Evolutionary conservation across 129 eudicot species (phyloP), one percentile per base, ranked within the genome.

Genomic region (Logfia minima): DNA sequence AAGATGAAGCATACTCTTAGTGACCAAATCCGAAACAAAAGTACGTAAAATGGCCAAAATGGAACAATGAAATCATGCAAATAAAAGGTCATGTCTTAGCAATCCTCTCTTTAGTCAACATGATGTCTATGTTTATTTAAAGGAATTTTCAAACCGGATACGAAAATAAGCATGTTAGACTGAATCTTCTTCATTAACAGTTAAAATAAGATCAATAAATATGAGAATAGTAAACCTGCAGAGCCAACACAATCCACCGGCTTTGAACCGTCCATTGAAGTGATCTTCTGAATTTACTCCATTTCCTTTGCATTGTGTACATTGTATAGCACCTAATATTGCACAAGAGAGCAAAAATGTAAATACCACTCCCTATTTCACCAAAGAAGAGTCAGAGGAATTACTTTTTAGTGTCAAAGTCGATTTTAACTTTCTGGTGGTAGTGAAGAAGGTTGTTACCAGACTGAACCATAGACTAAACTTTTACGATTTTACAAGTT

Each of bases 191-290:
- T 14, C 53, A 48, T 48, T 45, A 48, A 48, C n/a, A 48, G 4
- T 48, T 48, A 48, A 48, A 11, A 48, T 14, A 48, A 48, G 17
- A 48, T 48, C 55, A 48, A 14, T 13, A 48, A 19, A 68, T 80
- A 74, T 5, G 66, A 71, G 73, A 11, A 71, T 32, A 8, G 37
- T 19, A 22, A 84, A 95, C 99, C 99, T 88, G 96, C 99, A 95
- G 58, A 91, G 92, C 99, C 99, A 95, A 79, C 99, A 95, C 74
- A 85, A 59, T 13, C 68, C 97, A 26, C 99, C 99, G 55, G 93
- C 97, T 85, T 94, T 94, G 76, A 81, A 89, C 77, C 77, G 82
- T 55, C 98, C 99, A 70, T 83, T 76, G 75, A 89, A 91, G 85
- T 89, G 96, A 86, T 95, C 99, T 70, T 81, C 85, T 3, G 87